Conservation (phyloP, 495 filamentous ascomycete species). For the Penicillium pulvis region DNA sequence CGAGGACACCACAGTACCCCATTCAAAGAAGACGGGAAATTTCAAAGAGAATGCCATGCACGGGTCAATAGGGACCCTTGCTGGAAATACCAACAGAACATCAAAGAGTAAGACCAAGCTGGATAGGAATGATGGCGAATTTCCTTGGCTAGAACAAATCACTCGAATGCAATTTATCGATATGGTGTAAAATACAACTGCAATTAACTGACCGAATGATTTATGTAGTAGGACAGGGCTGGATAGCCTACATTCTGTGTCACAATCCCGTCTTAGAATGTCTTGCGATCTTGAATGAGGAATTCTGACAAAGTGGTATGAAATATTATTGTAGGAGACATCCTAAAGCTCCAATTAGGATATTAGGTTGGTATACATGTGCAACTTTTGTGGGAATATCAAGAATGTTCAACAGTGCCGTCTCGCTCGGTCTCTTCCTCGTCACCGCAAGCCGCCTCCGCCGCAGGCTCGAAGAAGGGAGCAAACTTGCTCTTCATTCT, state of each 20-base stretch:
- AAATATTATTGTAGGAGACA: neutral
- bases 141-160: too few species aligned
- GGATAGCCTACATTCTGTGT: neutral
- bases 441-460: constrained; percentile 21
- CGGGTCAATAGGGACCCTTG: too few species aligned
- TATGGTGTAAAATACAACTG: too few species aligned
- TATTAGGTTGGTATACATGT: neutral
- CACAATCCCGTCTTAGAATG: neutral
- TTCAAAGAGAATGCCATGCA: too few species aligned
- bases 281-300: neutral
- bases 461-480: constrained; percentile 56
- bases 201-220: too few species aligned
- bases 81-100: too few species aligned
- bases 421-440: constrained; percentile 18
- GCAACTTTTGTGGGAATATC: constrained; percentile 6
- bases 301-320: neutral
- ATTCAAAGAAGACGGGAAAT: too few species aligned
- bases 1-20: too few species aligned
- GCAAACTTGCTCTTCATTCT: constrained; percentile 41
- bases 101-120: too few species aligned
- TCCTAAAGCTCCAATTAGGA: neutral
- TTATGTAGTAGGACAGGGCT: neutral
- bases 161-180: too few species aligned
- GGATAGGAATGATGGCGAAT: too few species aligned
- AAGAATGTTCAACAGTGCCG: neutral